Conservation (phyloP, 768 basidiomycete genomes). For the Kondoa malvinella region DNA sequence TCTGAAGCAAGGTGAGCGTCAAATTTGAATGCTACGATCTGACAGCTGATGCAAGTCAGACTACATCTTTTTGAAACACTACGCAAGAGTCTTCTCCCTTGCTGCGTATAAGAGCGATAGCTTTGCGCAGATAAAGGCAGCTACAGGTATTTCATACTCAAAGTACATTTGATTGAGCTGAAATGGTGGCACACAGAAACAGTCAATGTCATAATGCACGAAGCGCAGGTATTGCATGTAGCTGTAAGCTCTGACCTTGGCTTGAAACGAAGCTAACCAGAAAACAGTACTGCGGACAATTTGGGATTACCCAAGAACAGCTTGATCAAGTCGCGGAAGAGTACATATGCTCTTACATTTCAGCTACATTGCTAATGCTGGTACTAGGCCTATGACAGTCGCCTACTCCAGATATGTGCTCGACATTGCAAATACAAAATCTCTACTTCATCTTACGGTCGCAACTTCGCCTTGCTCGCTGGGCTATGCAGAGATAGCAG, state of each 20-base stretch:
- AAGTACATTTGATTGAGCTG: no score
- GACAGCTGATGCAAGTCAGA: background rate
- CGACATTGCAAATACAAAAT: conserved; percentile 62
- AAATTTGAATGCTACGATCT: background rate
- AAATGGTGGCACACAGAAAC: no score
- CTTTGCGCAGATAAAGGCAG: conserved; percentile 46
- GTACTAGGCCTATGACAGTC: conserved; percentile 53
- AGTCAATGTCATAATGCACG: no score
- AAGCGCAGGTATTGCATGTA: no score
- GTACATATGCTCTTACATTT: background rate
- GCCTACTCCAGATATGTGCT: conserved; percentile 78
- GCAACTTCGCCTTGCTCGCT: conserved; percentile 69
- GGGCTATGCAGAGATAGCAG: conserved; percentile 81
- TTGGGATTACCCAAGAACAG: conserved; percentile 48
- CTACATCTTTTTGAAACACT: conserved; percentile 51
- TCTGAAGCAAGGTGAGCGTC: conserved; percentile 76
- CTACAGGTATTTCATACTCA: no score
- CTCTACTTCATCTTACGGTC: conserved; percentile 54
- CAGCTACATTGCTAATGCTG: conserved; percentile 31
- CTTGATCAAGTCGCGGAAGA: conserved; percentile 34
- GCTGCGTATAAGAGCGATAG: conserved; percentile 59
- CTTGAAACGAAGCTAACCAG: background rate
- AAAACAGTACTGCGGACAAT: conserved; percentile 46
- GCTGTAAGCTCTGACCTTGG: no score
- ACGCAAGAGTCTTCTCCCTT: conserved; percentile 63